Base-by-base conservation (phyloP, 345 rosid genomes). In the Eutrema japonicum region DNA sequence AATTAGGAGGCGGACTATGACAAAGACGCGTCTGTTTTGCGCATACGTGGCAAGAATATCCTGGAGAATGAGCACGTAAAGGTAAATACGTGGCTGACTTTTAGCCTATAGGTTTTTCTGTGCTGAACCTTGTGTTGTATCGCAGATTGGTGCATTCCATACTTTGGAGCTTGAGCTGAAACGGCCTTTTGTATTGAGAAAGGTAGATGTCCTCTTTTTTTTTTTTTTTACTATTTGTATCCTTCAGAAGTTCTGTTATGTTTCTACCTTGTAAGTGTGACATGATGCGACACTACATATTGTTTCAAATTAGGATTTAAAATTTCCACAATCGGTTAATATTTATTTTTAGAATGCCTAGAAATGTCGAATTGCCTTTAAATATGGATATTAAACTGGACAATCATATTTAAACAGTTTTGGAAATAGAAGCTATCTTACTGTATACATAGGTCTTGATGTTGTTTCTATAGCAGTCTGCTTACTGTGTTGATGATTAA, bases 101-200 rank as follows among this genome's bases (percentile, higher is more conserved):
- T 53, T 26, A 43, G 57, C 33, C 8, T 51, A 10, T 42, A 46
- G 42, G 26, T 18, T 66, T 30, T 48, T 22, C 22, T 37, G 69
- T 60, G 45, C 55, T 71, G 32, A 35, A 49, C 4, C 43, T 56
- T 50, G 54, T 52, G 41, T 65, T 74, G 65, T 59, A 22, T 72
- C 38, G 62, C 85, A 94, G 98, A 89, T 94, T 58, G 98, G 98
- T 60, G 95, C 94, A 11, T 94, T 85, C 68, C 98, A 94, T 78
- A 94, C 98, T 61, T 73, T 94, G 68, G 96, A 91, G 72, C 71
- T 94, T 47, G 97, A 89, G 71, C 84, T 81, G 78, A 88, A 91
- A 38, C 90, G 98, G 38, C 85, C 95, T 47, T 94, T 91, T 84
- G 96, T 89, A 6, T 75, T 94, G 49, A 85, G 93, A 85, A 94